Base-by-base conservation (phyloP, 139 green algal genomes). In the Chlorella sp. region DNA sequence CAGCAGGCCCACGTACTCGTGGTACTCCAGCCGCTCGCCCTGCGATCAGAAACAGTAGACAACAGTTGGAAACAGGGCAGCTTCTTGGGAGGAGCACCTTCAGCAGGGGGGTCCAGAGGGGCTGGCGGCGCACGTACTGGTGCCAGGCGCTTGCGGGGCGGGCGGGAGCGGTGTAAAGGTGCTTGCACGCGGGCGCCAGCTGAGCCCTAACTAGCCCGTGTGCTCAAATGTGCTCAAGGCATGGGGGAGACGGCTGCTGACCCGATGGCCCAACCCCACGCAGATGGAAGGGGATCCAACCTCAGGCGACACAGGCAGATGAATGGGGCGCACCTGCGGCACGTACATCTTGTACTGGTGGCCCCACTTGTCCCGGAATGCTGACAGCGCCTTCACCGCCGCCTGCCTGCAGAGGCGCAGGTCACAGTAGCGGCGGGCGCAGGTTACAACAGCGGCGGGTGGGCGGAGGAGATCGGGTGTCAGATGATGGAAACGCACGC, bases 271-370 rank as follows among this genome's bases (percentile, higher is more conserved):
- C n/a, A n/a, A n/a, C n/a, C n/a, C n/a, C n/a, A n/a, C n/a, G n/a
- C n/a, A n/a, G n/a, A n/a, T n/a, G n/a, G n/a, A n/a, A n/a, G n/a
- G n/a, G n/a, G n/a, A n/a, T n/a, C n/a, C n/a, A n/a, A n/a, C n/a
- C n/a, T n/a, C n/a, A n/a, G n/a, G n/a, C n/a, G n/a, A n/a, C n/a
- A n/a, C n/a, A n/a, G n/a, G n/a, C n/a, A n/a, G n/a, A n/a, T n/a
- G n/a, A n/a, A n/a, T n/a, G n/a, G 28, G 62, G 9, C 69, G 1
- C 72, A 78, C 72, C 72, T 78, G 77, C 28, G 77, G 77, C 38
- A 83, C 77, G 30, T 83, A 83, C 41, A 83, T 43, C 77, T 83
- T 83, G 77, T 83, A 83, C 58, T 73, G 38, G 58, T 73, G 58
- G 40, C 79, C 79, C 79, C 79, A 75, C 79, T 84, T 84, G 79